Percentiles rank a stretch among this genome's conserved stretches.
Conservation (phyloP, 208 protist genomes). For the Entamoeba dispar region DNA sequence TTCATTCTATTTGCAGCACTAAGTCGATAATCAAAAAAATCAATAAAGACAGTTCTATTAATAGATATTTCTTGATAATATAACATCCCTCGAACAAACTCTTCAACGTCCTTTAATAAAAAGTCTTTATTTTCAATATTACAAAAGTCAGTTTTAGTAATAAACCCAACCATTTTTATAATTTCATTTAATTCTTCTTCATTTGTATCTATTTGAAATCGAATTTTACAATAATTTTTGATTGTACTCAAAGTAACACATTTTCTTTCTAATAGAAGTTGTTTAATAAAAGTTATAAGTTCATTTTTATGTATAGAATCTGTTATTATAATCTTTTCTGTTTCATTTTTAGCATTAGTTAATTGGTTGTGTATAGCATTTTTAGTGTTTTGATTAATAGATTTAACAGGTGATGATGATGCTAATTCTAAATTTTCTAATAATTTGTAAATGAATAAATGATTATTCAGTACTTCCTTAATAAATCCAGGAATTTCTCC, state of each 20-base stretch:
- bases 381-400: too few relatives aligned
- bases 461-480: too few relatives aligned
- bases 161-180: background rate
- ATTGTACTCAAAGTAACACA: background rate
- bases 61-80: background rate
- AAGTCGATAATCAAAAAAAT: background rate
- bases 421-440: too few relatives aligned
- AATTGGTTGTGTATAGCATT: too few relatives aligned
- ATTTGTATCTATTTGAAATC: background rate
- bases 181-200: background rate
- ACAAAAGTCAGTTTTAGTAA: background rate
- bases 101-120: background rate
- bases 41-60: background rate
- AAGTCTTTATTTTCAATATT: background rate
- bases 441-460: too few relatives aligned
- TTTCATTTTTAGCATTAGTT: too few relatives aligned
- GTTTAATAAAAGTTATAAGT: too few relatives aligned
- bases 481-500: too few relatives aligned
- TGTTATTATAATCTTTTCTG: too few relatives aligned
- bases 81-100: background rate
- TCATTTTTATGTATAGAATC: too few relatives aligned
- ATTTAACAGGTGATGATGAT: too few relatives aligned
- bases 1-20: background rate
- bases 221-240: background rate
- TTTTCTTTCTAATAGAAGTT: background rate